Base-by-base conservation (phyloP, 2,329 filamentous ascomycete genomes). In the Penicillium decumbens region DNA sequence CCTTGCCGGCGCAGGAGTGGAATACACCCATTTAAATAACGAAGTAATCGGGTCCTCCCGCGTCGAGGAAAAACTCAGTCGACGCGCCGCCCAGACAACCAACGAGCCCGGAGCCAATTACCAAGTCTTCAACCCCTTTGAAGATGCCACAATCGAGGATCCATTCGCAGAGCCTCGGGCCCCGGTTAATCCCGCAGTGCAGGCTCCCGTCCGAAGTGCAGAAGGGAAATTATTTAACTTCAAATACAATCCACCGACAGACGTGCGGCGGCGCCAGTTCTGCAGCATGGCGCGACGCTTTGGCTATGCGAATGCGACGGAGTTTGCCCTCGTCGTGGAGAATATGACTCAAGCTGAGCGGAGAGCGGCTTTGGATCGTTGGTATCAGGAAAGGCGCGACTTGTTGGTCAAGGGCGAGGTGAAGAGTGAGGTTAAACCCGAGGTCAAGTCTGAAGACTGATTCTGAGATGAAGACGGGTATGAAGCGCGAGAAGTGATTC, bases 11-110 rank as follows among this genome's bases (percentile, higher is more conserved):
- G 90, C 88, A 0, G 93, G 93, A 1, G 91, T 98, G 0, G 85
- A 93, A 63, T 98, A 98, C 67, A 95, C 90, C 0, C 93, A 98
- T 65, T 88, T 97, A 60, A 98, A 98, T 66, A 89, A 88, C 1
- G 91, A 98, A 70, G 91, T 98, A 12, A 82, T 98, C 49, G 93
- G 93, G 9, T 86, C 89, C 0, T 93, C 87, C n/a, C 89, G 87
- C 59, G 80, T 96, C n/a, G 93, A 98, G 71, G 86, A 88, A 55
- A 82, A 85, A 49, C 80, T 98, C 4, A 91, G 87, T 40, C 84
- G 84, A 18, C 83, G 82, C 37, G 93, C 92, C 4, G 83, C 86
- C 63, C 68, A 71, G 32, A 65, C 66, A 7, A 61, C 60, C 15
- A 62, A 67, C 23, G 59, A 65, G 8, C 53, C 63, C 4, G 42